Evolutionary conservation across 1,139 yeast species (phyloP), one percentile per base, ranked within the genome.

Genomic region (Torulaspora globosa): DNA sequence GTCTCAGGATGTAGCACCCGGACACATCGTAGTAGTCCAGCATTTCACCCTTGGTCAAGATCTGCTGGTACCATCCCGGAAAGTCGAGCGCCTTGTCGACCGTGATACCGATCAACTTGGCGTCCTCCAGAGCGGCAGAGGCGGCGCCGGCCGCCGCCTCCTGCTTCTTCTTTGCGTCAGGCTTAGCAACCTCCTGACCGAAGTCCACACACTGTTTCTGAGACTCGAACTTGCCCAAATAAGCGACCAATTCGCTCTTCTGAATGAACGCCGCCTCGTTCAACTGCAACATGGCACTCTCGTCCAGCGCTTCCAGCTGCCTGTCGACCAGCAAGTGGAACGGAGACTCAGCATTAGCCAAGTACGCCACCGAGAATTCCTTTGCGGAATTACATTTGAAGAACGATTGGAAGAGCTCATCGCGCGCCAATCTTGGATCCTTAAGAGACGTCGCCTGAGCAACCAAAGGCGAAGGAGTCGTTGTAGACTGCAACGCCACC

Each of bases 11-110:
- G 70, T 94, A 94, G 74, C 99, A 94, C 57, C 99, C 99, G 36
- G 97, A 90, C 45, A 94, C 97, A 66, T 94, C 98, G 65, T 94
- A 92, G 74, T 94, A 94, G 68, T 94, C 98, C 65, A 94, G 76
- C 95, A 94, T 87, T 70, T 94, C 98, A 69, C 96, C 95, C 73
- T 94, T 94, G 61, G 92, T 84, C 54, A 89, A 77, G 49, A 94
- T 84, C 73, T 94, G 97, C 56, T 90, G 89, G 74, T 92, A 94
- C 99, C 99, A 94, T 44, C 89, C 81, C 51, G 98, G 81, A 75
- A 94, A 94, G 66, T 94, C 98, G 62, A 80, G 75, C 52, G 82
- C 78, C 73, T 92, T 94, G 68, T 89, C 96, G 43, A 85, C 95
- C 39, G 97, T 94, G 66, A 94, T 90, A 68, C 98, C 98, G 58